These are phyloP conservation scores for Wickerhamomyces canadensis DNA, from an alignment of 805 yeast genomes.

Conservation along the genomic window DNA sequence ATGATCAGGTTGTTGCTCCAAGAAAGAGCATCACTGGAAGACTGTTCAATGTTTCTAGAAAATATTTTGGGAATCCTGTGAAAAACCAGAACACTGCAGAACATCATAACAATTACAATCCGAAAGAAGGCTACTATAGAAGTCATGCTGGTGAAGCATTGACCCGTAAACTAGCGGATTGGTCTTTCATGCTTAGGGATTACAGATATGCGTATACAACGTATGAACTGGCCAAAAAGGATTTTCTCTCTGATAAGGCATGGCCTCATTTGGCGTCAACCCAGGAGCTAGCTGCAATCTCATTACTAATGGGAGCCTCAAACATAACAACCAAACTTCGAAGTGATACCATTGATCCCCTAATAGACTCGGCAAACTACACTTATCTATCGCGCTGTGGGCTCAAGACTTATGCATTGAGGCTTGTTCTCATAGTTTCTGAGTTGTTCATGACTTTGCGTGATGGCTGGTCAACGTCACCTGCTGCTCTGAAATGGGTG, in stretches of 20 bases:
- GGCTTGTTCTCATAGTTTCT: conserved; percentile 59
- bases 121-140: conserved; percentile 51
- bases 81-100: conserved; percentile 18
- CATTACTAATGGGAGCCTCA: conserved; percentile 55
- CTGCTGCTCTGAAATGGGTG: conserved; percentile 36
- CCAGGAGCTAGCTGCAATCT: conserved; percentile 83
- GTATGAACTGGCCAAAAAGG: conserved; percentile 77
- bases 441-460: conserved; percentile 54
- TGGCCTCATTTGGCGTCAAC: conserved; percentile 77
- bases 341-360: conserved; percentile 40
- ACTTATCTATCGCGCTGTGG: conserved; percentile 70
- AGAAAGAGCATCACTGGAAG: conserved; percentile 72
- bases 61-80: conserved; percentile 36
- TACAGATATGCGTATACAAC: conserved; percentile 78
- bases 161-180: conserved; percentile 81
- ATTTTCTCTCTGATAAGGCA: conserved; percentile 69
- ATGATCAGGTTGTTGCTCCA: conserved; percentile 72
- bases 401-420: conserved; percentile 61
- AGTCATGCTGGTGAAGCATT: conserved; percentile 64
- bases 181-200: conserved; percentile 88
- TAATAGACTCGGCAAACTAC: conserved; percentile 62
- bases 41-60: conserved; percentile 60
- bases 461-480: conserved; percentile 37
- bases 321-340: conserved; percentile 36
- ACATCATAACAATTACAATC: conserved; percentile 36